Conservation (phyloP, 768 basidiomycete genomes). For the Filobasidium floriforme region DNA sequence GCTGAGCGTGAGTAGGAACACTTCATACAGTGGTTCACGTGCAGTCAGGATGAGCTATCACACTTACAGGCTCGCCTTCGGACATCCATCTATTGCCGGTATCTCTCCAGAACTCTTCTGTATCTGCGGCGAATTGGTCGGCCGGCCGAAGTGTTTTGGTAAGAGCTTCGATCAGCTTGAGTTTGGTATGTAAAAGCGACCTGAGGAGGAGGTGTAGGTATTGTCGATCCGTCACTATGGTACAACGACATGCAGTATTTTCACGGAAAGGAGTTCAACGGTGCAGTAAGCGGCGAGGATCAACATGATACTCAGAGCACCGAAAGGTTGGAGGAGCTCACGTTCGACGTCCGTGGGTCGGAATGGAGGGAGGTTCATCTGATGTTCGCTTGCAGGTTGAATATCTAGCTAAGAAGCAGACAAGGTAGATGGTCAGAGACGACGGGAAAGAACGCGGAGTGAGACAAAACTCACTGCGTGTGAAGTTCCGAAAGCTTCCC, state of each 20-base stretch:
- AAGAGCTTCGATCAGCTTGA: slow-evolving; percentile 15
- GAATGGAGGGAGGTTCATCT: slow-evolving; percentile 16
- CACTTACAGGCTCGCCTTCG: slow-evolving; percentile 16
- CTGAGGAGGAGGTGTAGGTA: slow-evolving; percentile 20
- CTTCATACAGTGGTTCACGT: neutral
- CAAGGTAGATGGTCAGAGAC: neutral
- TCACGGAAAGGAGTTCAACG: neutral
- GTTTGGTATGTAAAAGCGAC: slow-evolving; percentile 19
- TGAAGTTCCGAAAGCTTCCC: slow-evolving; percentile 19
- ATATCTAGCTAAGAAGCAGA: slow-evolving; percentile 1
- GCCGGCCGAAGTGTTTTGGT: slow-evolving; percentile 16
- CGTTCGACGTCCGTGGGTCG: slow-evolving; percentile 10
- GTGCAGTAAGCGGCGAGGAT: neutral
- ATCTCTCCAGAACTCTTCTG: neutral
- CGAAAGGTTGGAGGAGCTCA: neutral
- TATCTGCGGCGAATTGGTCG: slow-evolving; percentile 6
- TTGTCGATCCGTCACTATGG: slow-evolving; percentile 17
- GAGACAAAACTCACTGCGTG: neutral
- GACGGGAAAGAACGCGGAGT: neutral
- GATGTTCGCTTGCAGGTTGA: slow-evolving; percentile 1
- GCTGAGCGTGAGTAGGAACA: too few species aligned
- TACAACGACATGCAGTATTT: neutral
- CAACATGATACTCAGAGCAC: too few species aligned
- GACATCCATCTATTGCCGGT: slow-evolving; percentile 9
- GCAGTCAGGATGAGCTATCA: neutral